Conservation (phyloP, 1,284 basidiomycete genomes). For the Apiotrichum sp. region DNA sequence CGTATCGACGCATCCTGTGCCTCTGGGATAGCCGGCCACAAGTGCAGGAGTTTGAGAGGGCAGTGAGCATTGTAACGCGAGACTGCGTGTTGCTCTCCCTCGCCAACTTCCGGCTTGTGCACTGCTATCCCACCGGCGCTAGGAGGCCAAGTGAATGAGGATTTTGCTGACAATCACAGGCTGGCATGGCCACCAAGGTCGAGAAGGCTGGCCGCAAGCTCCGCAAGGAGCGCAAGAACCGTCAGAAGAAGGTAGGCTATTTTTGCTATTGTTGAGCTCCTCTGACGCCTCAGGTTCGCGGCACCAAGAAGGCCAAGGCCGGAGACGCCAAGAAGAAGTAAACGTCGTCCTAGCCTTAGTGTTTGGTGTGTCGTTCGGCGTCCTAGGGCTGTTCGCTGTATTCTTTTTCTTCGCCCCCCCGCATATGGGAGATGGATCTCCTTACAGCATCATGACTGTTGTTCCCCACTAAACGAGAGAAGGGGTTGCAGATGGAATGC, state of each 20-base stretch:
- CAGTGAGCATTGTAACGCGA: no score
- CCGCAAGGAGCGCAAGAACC: constrained; percentile 99
- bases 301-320: constrained; percentile 14
- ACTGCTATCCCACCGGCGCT: no score
- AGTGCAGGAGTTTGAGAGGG: not conserved
- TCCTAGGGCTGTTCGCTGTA: constrained; percentile 3
- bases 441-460: not conserved
- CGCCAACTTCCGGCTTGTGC: no score
- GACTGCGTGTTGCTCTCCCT: no score
- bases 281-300: constrained; percentile 10
- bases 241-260: constrained; percentile 78
- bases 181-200: constrained; percentile 72
- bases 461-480: no score
- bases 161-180: constrained; percentile 51
- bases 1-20: constrained; percentile 41
- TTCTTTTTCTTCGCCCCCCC: constrained; percentile 1
- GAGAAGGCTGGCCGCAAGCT: constrained; percentile 90
- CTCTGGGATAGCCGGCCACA: not conserved
- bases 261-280: no score
- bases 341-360: not conserved
- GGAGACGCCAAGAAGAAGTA: constrained; percentile 19
- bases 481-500: not conserved
- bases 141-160: constrained; percentile 25
- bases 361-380: not conserved
- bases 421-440: constrained; percentile 5